Base-by-base conservation (phyloP, 768 basidiomycete species). In the Podaxis sp. region DNA sequence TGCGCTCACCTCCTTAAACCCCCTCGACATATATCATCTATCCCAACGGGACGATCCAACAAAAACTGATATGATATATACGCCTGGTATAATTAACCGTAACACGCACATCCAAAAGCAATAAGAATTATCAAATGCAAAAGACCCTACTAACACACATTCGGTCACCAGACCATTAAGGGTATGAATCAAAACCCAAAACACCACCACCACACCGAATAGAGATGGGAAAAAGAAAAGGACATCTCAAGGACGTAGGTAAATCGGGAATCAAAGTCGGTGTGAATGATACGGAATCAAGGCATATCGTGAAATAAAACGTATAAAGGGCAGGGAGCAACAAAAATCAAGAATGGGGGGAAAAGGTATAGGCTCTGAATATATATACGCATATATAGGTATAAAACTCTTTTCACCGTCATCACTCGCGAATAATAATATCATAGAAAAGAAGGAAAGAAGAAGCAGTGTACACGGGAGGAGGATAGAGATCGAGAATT, bases 1-100 rank as follows among this genome's bases (percentile, higher is more conserved):
- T 33, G 8, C 7, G 9, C 33, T 33, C 33, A 33, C 7, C 33
- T 33, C 30, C 28, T 30, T 4, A 30, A 7, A 30, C 28, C 4
- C 28, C 28, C 28, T 30, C 7, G 28, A 4, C 28, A 30, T 30
- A 30, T 6, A 30, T 30, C 33, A 33, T 33, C 33, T 9, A 33
- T 33, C 33, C 52, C 12, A 30, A 17, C 15, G 12, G 28, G 17
- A 12, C 28, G 5, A 28, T 28, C 4, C 4, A 28, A 28, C 28
- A 28, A 24, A 51, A 24, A 51, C 17, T 12, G n/a, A 51, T 28
- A 9, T 33, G 33, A 36, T 28, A 8, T 53, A 53, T 53, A 53
- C 52, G 52, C 52, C 52, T 53, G 52, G 52, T 53, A 53, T 53
- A 53, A 30, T n/a, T 33, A 53, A 30, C 42, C 33, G 8, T 44